phyloP scores from a whole-genome alignment of 2,329 filamentous ascomycete species.

The Davidsoniella neocaledoniae region DNA sequence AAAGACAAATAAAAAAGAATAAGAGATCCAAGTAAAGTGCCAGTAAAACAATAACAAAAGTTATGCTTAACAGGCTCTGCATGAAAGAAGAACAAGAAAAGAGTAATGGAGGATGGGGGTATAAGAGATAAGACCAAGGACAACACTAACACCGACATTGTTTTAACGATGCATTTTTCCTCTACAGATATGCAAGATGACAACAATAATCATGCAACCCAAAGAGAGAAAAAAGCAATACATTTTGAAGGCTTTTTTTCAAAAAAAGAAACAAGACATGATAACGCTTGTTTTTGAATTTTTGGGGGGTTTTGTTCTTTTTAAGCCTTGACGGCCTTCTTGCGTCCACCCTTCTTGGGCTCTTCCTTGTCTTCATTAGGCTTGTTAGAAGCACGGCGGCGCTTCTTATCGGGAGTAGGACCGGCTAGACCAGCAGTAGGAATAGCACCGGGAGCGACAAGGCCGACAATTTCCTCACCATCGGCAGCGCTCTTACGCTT shows the following conservation, averaged over 20 bases:
- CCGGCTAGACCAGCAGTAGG: conserved; percentile 22
- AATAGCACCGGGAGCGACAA: conserved; percentile 24
- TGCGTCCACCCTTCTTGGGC: conserved; percentile 41
- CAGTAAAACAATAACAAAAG: conserved; percentile 1
- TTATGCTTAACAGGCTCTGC: background rate
- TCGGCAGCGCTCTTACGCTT: conserved; percentile 36
- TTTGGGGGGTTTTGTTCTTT: background rate
- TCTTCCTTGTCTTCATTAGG: conserved; percentile 37
- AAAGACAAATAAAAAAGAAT: background rate
- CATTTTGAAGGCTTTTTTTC: background rate
- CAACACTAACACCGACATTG: background rate
- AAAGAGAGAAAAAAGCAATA: background rate
- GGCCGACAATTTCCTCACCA: conserved; percentile 19
- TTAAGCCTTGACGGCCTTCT: conserved; percentile 32
- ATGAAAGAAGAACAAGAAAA: conserved; percentile 5
- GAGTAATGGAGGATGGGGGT: background rate
- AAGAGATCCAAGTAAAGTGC: conserved; percentile 5
- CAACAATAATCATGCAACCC: background rate
- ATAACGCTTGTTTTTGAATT: background rate
- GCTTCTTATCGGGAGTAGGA: conserved; percentile 45
- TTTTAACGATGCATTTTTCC: too few relatives aligned
- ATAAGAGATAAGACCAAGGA: conserved; percentile 2
- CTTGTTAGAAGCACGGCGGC: conserved; percentile 40
- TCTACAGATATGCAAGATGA: too few relatives aligned
- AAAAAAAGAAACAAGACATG: background rate